A percentile compares a stretch with the other conserved stretches of the same genome.
Evolutionary conservation across 2,329 filamentous ascomycete species (phyloP).

Genomic region (Penicillium sp.): DNA sequence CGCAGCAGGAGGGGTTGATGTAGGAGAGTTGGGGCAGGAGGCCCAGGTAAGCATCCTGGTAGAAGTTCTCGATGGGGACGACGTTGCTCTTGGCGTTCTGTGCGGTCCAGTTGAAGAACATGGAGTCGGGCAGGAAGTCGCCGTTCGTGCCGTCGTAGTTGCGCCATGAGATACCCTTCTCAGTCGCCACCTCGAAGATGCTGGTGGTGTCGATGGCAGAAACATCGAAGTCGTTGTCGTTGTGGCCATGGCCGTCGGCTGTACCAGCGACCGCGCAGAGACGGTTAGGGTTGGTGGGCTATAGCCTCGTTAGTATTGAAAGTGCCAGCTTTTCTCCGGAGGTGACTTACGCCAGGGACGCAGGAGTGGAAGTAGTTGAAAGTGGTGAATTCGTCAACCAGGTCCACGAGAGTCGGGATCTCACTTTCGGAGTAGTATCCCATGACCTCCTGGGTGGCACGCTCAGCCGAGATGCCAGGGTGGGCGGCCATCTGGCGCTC

Average conservation of each 20-base stretch:
- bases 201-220: conserved; percentile 30
- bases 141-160: conserved; percentile 33
- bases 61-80: conserved; percentile 30
- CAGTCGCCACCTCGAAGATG: conserved; percentile 36
- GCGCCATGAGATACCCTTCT: conserved; percentile 28
- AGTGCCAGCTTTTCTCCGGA: background rate
- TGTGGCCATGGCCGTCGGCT: conserved; percentile 26
- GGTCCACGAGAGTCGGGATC: conserved; percentile 36
- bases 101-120: conserved; percentile 31
- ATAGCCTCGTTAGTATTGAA: conserved; percentile 7
- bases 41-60: conserved; percentile 29
- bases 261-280: conserved; percentile 26
- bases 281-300: conserved; percentile 44
- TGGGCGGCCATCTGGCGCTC: conserved; percentile 34
- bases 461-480: conserved; percentile 25
- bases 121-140: conserved; percentile 24
- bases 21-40: conserved; percentile 30
- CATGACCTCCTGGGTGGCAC: conserved; percentile 36
- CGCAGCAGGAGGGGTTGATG: conserved; percentile 37
- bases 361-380: conserved; percentile 45
- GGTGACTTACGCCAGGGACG: conserved; percentile 35
- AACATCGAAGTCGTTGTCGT: conserved; percentile 24
- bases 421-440: conserved; percentile 41
- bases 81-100: conserved; percentile 24
- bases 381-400: conserved; percentile 38